These are phyloP conservation scores for Polyporus arcularius DNA, from an alignment of 768 basidiomycete genomes.

Conservation along the genomic window DNA sequence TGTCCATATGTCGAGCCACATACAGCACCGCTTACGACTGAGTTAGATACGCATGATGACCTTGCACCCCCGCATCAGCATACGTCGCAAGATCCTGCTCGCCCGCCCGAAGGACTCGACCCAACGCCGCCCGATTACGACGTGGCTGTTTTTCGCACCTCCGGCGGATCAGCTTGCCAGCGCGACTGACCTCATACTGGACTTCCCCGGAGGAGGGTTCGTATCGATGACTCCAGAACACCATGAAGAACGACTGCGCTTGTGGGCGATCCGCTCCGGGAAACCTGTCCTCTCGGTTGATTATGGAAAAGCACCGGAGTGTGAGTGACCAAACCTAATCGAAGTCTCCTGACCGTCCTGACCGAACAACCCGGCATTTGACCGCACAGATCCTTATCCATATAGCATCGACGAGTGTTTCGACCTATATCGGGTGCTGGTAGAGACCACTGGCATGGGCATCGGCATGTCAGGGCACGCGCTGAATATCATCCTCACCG, in stretches of 20 bases:
- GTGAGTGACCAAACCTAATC: conserved; percentile 42
- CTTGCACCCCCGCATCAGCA: conserved; percentile 58
- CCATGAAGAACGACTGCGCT: conserved; percentile 89
- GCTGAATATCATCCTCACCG: conserved; percentile 77
- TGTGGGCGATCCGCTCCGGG: conserved; percentile 80
- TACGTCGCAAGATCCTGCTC: conserved; percentile 77
- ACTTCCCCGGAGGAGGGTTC: conserved; percentile 96
- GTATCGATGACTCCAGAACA: conserved; percentile 95
- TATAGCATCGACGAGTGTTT: conserved; percentile 95
- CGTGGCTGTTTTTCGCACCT: conserved; percentile 79
- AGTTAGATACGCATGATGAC: conserved; percentile 67
- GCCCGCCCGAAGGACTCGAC: conserved; percentile 77
- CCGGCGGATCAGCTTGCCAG: conserved; percentile 62
- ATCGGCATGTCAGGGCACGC: conserved; percentile 89
- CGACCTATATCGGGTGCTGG: conserved; percentile 81
- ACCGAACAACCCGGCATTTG: conserved; percentile 10
- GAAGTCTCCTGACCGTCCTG: not conserved
- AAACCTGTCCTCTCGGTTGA: conserved; percentile 85
- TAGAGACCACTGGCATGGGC: conserved; percentile 74
- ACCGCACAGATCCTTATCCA: conserved; percentile 83
- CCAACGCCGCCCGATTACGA: conserved; percentile 81
- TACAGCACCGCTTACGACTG: not conserved
- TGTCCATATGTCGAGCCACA: conserved; percentile 7
- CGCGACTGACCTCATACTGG: conserved; percentile 82
- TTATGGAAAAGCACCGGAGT: conserved; percentile 97